Evolutionary conservation across 1,284 basidiomycete species (phyloP).

Genomic region (Fomitopsis betulina): DNA sequence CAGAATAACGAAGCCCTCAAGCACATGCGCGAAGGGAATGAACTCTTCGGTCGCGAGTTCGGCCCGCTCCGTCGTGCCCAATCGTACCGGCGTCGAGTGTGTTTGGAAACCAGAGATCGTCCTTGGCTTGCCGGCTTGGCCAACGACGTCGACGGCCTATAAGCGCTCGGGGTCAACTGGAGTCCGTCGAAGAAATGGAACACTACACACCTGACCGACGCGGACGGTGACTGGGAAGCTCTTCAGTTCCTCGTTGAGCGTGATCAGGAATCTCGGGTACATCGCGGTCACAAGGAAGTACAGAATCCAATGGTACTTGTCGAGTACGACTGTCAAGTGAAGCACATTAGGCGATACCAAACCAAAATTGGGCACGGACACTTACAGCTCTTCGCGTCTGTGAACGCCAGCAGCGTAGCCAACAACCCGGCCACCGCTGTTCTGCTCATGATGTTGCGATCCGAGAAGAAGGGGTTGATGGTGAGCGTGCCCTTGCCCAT

Average conservation of each 20-base stretch:
- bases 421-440: constrained; percentile 91
- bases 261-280: constrained; percentile 98
- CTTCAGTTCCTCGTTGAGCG: constrained; percentile 88
- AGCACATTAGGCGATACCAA: background rate
- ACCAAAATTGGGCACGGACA: constrained; percentile 17
- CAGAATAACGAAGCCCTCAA: constrained; percentile 88
- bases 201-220: constrained; percentile 75
- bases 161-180: background rate
- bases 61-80: constrained; percentile 91
- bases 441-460: constrained; percentile 86
- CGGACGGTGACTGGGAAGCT: constrained; percentile 87
- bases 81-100: constrained; percentile 91
- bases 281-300: constrained; percentile 94
- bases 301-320: constrained; percentile 98
- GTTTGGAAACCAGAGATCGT: constrained; percentile 97
- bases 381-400: constrained; percentile 90
- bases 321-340: constrained; percentile 69
- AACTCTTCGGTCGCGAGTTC: constrained; percentile 97
- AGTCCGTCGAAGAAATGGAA: background rate
- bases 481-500: constrained; percentile 99
- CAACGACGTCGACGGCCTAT: constrained; percentile 85
- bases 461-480: constrained; percentile 97
- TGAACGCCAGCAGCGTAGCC: constrained; percentile 87
- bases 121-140: constrained; percentile 87
- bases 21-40: constrained; percentile 83